Base-by-base conservation (phyloP, 169 alveolate genomes). In the Plasmodium relictum region DNA sequence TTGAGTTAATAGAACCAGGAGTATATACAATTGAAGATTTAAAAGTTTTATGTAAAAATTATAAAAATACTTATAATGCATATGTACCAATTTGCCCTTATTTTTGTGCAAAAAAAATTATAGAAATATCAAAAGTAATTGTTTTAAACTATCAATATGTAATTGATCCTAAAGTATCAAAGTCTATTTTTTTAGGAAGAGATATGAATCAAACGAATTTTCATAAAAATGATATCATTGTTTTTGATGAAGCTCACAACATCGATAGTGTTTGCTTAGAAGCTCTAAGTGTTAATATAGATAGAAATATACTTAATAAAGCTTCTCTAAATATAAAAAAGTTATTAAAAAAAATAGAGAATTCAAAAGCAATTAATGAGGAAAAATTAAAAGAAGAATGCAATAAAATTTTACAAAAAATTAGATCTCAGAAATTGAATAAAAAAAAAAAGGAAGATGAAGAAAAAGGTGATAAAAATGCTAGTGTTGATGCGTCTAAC, bases 231-330 rank as follows among this genome's bases (percentile, higher is more conserved):
- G 95, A 72, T 44, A 92, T 86, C n/a, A 98, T 98, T 4, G 98
- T 98, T 1, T 98, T 98, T 89, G 99, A 97, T 86, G 99, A 98
- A 94, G 99, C 99, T n/a, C 99, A 98, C 93, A 98, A 98, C 94
- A 98, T 98, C 73, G 99, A 98, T 92, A 97, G 98, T 86, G 99
- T 98, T 44, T 98, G 99, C 90, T 97, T 98, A 45, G 99, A 98
- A 92, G 99, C 99, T 6, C 95, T 97, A 80, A 96, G 98, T 90
- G 98, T 98, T 3, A 96, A 97, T 73, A 90, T 98, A 42, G 98
- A 96, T 87, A 91, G 95, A 39, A 96, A 93, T 48, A 93, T 94
- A 1, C 74, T 98, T 58, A 96, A 95, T 68, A 93, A 94, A 9
- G 98, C 99, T 10, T 91, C 93, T 58, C 76, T 93, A 58, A 97